Base-by-base conservation (phyloP, 2,329 filamentous ascomycete genomes). In the Paramyrothecium sp. region DNA sequence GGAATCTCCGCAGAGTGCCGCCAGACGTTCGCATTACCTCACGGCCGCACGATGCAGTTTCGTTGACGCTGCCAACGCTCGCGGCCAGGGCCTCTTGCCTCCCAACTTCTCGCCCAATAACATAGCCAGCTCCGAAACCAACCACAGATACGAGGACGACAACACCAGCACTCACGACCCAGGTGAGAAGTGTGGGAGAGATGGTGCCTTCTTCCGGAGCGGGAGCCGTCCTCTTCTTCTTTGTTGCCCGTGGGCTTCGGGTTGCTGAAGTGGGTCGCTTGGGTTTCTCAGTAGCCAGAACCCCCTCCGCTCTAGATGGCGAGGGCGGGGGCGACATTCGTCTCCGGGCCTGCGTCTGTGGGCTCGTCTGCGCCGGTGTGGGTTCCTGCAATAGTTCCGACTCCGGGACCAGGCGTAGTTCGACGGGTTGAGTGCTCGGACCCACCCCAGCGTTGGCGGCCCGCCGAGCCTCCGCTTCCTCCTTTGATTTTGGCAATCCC, bases 101-200 rank as follows among this genome's bases (percentile, higher is more conserved):
- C 3, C 87, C 87, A 22, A 87, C 85, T 63, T 89, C 87, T 23
- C 86, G 78, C 5, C 87, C 87, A 58, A 89, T 85, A 22, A 88
- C 86, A 65, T 88, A 89, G 12, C 87, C 87, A 10, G 87, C 87
- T 3, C 87, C 85, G 62, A 90, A 89, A 2, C 86, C 86, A 34
- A 89, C 86, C 2, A 88, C 87, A 8, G 84, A 87, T 3, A 89
- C 83, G 12, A 90, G 77, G 10, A 89, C 85, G 2, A 89, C 83
- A 1, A 89, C 86, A 19, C 87, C 86, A 8, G 87, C 86, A 56
- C 83, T 85, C 55, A 89, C 79, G 7, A 87, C 84, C 84, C 86
- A 89, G 0, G 86, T 85, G 53, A 88, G 69, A 8, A 88, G 71
- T 1, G 85, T 87, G 34, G 85, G 85, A 53, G 81, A 85, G 54